Percentiles rank a stretch among this genome's conserved stretches.
Conservation (phyloP, 2,329 filamentous ascomycete genomes). For the Neofusicoccum umdonicola region DNA sequence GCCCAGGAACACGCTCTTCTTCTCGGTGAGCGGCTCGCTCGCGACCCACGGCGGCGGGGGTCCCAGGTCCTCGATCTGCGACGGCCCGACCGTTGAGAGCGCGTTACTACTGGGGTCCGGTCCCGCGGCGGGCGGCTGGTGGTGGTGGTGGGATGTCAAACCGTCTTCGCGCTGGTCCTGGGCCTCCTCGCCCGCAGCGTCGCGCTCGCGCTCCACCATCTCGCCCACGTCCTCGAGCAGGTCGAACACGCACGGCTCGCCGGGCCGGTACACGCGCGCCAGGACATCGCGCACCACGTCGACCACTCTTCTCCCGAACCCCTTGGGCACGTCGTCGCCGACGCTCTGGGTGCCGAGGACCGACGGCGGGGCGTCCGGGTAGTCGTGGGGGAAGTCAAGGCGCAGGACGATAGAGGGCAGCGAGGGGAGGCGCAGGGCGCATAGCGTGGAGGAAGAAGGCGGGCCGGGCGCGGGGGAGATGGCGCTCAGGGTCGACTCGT, state of each 20-base stretch:
- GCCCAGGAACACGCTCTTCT: conserved; percentile 85
- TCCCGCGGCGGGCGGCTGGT: conserved; percentile 9
- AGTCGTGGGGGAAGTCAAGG: conserved; percentile 68
- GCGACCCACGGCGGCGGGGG: conserved; percentile 65
- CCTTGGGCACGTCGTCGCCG: conserved; percentile 64
- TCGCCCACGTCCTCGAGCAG: conserved; percentile 67
- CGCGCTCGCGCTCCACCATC: conserved; percentile 49
- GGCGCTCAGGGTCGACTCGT: conserved; percentile 53
- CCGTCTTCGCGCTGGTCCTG: conserved; percentile 8
- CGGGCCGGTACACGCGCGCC: conserved; percentile 65
- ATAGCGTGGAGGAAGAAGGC: conserved; percentile 34
- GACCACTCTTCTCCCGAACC: conserved; percentile 71
- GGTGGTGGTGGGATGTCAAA: conserved; percentile 24
- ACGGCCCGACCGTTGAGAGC: conserved; percentile 18
- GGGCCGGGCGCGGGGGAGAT: conserved; percentile 34
- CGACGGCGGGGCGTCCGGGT: conserved; percentile 71
- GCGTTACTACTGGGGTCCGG: conserved; percentile 28
- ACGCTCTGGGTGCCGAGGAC: conserved; percentile 78
- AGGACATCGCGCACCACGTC: conserved; percentile 67
- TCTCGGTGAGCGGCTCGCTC: conserved; percentile 72
- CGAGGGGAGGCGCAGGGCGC: conserved; percentile 66
- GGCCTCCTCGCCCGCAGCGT: conserved; percentile 21
- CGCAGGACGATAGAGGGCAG: conserved; percentile 54
- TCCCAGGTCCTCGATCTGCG: conserved; percentile 35
- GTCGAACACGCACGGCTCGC: conserved; percentile 84